Percentiles rank a stretch among this genome's conserved stretches.
Evolutionary conservation across 306 rosid species (phyloP).

Genomic region (Quercus bicolor): DNA sequence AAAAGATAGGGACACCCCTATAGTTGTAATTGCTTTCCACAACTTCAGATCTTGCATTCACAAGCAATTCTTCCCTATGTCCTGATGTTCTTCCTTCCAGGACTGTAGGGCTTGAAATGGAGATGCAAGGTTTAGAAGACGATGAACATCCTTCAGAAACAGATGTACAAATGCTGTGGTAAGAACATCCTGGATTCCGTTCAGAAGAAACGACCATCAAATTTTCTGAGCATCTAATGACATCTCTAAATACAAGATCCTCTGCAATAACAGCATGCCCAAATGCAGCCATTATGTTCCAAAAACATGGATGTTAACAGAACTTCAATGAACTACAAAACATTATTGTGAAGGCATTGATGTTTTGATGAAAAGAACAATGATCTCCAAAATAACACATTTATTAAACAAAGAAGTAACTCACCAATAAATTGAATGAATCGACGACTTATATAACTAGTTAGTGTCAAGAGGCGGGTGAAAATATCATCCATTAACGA

Average conservation of each 20-base stretch:
- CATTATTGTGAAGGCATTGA: background rate
- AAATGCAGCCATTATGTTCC: conserved; percentile 15
- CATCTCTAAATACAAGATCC: conserved; percentile 61
- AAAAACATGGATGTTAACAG: conserved; percentile 1
- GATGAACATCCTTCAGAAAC: conserved; percentile 25
- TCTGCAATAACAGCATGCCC: conserved; percentile 46
- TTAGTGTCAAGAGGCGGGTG: conserved; percentile 43
- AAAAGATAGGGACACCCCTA: conserved; percentile 25
- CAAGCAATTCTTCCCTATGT: conserved; percentile 22
- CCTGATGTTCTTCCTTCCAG: conserved; percentile 30
- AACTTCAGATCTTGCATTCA: conserved; percentile 27
- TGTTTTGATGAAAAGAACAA: background rate
- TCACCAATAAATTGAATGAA: conserved; percentile 52
- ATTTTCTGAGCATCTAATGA: conserved; percentile 21
- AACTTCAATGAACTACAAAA: conserved; percentile 6
- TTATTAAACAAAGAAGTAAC: conserved; percentile 9
- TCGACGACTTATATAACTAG: conserved; percentile 44
- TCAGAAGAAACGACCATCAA: conserved; percentile 25
- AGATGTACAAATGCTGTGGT: conserved; percentile 16
- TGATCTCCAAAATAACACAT: background rate
- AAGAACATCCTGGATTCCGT: conserved; percentile 21
- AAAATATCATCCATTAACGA: conserved; percentile 49
- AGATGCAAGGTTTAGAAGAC: conserved; percentile 20
- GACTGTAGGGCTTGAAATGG: conserved; percentile 25
- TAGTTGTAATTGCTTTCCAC: conserved; percentile 12